Evolutionary conservation across 139 green algal genomes (phyloP).

Genomic region (Chlamydomonas sp.): DNA sequence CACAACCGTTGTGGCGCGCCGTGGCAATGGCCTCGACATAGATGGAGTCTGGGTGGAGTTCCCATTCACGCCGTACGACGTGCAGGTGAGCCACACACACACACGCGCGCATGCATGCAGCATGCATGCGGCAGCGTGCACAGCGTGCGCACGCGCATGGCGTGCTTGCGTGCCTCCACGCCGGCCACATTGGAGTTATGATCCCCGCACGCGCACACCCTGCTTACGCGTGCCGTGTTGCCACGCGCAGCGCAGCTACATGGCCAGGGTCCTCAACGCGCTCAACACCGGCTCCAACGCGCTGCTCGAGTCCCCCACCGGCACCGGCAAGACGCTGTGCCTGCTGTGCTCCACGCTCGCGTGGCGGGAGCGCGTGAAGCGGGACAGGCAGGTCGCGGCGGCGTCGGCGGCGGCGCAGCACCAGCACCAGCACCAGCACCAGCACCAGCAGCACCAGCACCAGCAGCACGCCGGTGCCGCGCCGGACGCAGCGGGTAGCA

Average conservation of each 20-base stretch:
- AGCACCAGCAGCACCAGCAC: no score
- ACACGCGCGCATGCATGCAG: background rate
- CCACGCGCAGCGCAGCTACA: background rate
- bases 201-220: conserved; percentile 33
- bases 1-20: no score
- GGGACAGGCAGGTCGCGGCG: background rate
- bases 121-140: background rate
- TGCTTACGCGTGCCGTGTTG: background rate
- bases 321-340: conserved; percentile 96
- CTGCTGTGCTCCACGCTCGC: conserved; percentile 89
- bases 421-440: no score
- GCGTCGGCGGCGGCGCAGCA: no score
- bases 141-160: background rate
- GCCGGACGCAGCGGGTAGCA: no score
- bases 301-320: conserved; percentile 90
- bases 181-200: background rate
- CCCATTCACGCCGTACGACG: conserved; percentile 77
- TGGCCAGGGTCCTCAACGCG: background rate
- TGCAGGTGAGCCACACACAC: conserved; percentile 50
- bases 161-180: background rate
- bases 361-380: conserved; percentile 61
- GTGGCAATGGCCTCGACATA: conserved; percentile 25
- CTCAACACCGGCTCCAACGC: conserved; percentile 61
- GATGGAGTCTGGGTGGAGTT: conserved; percentile 70
- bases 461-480: no score